Evolutionary conservation across 495 filamentous ascomycete species (phyloP).

Genomic region (Thermothielavioides terrestris): DNA sequence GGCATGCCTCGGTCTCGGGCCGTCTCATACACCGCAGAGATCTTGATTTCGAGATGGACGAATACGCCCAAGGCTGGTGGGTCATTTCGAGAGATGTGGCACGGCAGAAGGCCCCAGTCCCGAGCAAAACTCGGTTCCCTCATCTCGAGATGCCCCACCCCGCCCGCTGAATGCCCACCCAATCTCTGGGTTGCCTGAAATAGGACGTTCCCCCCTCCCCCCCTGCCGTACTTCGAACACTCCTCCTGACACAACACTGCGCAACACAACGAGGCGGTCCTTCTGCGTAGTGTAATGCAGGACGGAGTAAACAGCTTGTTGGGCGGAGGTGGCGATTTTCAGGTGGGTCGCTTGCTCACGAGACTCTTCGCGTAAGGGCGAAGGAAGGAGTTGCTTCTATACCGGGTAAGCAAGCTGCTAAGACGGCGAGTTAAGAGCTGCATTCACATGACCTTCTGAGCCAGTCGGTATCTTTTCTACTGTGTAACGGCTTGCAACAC

Average conservation of each 20-base stretch:
- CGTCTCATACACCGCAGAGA: too few species aligned
- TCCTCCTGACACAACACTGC: too few species aligned
- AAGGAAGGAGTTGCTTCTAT: slow-evolving; percentile 1
- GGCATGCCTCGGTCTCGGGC: too few species aligned
- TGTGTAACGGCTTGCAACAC: too few species aligned
- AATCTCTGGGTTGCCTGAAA: slow-evolving; percentile 22
- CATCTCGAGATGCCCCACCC: slow-evolving; percentile 10
- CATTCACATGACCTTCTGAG: slow-evolving; percentile 18
- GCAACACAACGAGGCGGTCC: too few species aligned
- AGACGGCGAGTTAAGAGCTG: not conserved
- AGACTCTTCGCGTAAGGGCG: slow-evolving; percentile 9
- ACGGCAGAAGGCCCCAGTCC: slow-evolving; percentile 4
- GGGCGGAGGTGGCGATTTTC: slow-evolving; percentile 10
- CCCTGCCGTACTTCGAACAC: too few species aligned
- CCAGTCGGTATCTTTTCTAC: too few species aligned
- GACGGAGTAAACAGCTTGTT: slow-evolving; percentile 6
- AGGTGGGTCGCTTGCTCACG: slow-evolving; percentile 10
- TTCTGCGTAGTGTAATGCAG: too few species aligned
- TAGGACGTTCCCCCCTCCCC: slow-evolving; percentile 14
- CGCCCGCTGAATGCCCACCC: too few species aligned
- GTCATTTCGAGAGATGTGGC: not conserved
- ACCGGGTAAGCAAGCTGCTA: not conserved
- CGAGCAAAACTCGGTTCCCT: slow-evolving; percentile 10
- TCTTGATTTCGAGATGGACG: too few species aligned
- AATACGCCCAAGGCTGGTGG: too few species aligned